A percentile compares a stretch with the other conserved stretches of the same genome.
phyloP scores from a whole-genome alignment of 257 asterid species.

The Linaria vulgaris region DNA sequence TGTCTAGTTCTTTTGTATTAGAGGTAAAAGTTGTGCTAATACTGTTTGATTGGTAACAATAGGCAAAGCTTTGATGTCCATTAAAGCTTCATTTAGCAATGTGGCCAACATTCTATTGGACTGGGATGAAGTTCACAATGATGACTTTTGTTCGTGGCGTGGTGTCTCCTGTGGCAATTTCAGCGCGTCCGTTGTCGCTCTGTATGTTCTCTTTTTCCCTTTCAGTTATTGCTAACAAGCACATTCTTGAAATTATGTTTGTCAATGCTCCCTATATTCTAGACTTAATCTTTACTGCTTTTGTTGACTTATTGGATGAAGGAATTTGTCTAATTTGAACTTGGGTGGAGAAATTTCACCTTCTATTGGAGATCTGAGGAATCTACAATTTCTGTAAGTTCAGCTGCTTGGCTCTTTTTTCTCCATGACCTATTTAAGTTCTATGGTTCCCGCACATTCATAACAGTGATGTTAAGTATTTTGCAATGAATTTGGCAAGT shows the following conservation, averaged over 20 bases:
- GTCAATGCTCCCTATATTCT: neutral
- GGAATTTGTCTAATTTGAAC: constrained; percentile 86
- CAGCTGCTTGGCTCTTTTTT: too few species aligned
- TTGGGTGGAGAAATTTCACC: constrained; percentile 93
- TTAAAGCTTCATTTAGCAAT: constrained; percentile 83
- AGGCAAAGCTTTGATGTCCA: constrained; percentile 83
- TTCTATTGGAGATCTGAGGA: constrained; percentile 75
- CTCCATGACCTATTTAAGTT: neutral
- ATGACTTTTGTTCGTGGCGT: constrained; percentile 88
- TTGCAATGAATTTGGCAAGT: too few species aligned
- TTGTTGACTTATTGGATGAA: constrained; percentile 23
- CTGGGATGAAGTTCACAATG: constrained; percentile 82
- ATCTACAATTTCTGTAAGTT: constrained; percentile 71
- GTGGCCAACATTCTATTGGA: constrained; percentile 76
- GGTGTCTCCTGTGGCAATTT: constrained; percentile 82
- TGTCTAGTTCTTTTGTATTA: too few species aligned
- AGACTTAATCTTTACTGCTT: neutral
- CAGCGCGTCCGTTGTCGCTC: constrained; percentile 70
- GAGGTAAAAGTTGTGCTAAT: too few species aligned
- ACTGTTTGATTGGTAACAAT: constrained; percentile 16
- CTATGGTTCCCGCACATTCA: neutral
- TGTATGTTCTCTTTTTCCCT: constrained; percentile 44
- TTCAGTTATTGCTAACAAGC: neutral
- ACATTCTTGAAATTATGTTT: neutral
- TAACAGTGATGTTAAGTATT: too few species aligned